Conservation (phyloP, 2,329 filamentous ascomycete species). For the Plenodomus tracheiphilus region DNA sequence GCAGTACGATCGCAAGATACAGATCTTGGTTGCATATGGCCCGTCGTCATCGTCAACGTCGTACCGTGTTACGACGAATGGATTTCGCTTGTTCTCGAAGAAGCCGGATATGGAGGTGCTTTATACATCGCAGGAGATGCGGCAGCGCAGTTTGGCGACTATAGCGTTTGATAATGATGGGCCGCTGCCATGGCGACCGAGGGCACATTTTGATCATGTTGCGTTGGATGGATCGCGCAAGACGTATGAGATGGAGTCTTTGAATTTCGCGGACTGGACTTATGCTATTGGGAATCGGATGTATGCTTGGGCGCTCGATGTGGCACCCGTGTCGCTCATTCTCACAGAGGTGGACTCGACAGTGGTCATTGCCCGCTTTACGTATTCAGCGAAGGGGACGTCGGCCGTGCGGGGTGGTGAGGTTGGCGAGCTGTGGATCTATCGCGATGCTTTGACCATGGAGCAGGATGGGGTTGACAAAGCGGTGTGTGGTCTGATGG, state of each 20-base stretch:
- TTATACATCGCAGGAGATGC: conserved; percentile 18
- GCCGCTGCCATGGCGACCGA: conserved; percentile 38
- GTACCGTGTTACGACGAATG: conserved; percentile 32
- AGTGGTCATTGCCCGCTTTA: conserved; percentile 36
- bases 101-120: conserved; percentile 38
- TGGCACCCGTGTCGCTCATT: conserved; percentile 26
- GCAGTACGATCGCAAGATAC: conserved; percentile 28
- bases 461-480: conserved; percentile 28
- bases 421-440: conserved; percentile 32
- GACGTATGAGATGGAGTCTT: conserved; percentile 33
- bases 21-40: conserved; percentile 27
- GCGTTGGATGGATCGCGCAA: conserved; percentile 8
- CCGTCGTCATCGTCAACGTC: conserved; percentile 14
- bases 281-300: conserved; percentile 14
- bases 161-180: conserved; percentile 35
- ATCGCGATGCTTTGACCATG: conserved; percentile 26
- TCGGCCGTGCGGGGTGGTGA: conserved; percentile 31
- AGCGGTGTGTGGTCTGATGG: conserved; percentile 31
- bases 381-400: conserved; percentile 30
- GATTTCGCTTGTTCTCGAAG: conserved; percentile 36
- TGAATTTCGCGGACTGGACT: conserved; percentile 37
- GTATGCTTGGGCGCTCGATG: conserved; percentile 32
- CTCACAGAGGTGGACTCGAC: conserved; percentile 19
- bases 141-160: conserved; percentile 26
- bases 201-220: conserved; percentile 29